Evolutionary conservation across 2,329 filamentous ascomycete species (phyloP).

Genomic region (Trichoderma sp.): DNA sequence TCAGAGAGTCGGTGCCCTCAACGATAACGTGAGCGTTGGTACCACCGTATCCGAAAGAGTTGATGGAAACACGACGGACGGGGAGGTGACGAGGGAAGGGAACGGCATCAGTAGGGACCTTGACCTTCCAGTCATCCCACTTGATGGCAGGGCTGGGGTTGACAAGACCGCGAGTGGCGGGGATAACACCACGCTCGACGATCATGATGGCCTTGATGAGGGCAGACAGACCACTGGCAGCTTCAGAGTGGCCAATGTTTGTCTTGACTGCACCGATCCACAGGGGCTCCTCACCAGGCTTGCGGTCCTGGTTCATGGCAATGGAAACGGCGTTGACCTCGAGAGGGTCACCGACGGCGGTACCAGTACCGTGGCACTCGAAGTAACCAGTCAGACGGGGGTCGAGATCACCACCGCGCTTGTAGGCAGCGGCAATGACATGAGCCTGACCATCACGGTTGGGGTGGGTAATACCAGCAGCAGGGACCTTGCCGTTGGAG

Average conservation of each 20-base stretch:
- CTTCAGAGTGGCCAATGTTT: constrained; percentile 30
- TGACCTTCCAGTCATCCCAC: not conserved
- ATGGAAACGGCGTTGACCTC: constrained; percentile 42
- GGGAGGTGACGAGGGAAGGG: constrained; percentile 2
- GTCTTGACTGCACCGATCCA: constrained; percentile 29
- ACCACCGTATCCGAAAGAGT: constrained; percentile 13
- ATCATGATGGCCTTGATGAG: constrained; percentile 29
- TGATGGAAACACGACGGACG: constrained; percentile 1
- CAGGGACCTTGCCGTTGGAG: constrained; percentile 24
- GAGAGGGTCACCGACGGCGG: constrained; percentile 50
- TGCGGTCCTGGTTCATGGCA: constrained; percentile 39
- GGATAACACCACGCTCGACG: not conserved
- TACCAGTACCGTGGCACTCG: constrained; percentile 54
- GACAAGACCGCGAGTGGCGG: not conserved
- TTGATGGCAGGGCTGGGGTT: constrained; percentile 24
- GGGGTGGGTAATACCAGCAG: constrained; percentile 27
- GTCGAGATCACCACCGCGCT: constrained; percentile 19
- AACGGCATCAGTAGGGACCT: constrained; percentile 8
- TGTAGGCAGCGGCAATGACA: constrained; percentile 34
- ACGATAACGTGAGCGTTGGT: constrained; percentile 12
- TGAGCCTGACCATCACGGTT: constrained; percentile 26
- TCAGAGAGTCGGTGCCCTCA: not conserved
- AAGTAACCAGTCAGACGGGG: constrained; percentile 25
- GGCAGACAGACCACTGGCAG: constrained; percentile 25
- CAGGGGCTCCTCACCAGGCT: constrained; percentile 23